Conservation (phyloP, 306 rosid genomes). For the Comarum palustre region DNA sequence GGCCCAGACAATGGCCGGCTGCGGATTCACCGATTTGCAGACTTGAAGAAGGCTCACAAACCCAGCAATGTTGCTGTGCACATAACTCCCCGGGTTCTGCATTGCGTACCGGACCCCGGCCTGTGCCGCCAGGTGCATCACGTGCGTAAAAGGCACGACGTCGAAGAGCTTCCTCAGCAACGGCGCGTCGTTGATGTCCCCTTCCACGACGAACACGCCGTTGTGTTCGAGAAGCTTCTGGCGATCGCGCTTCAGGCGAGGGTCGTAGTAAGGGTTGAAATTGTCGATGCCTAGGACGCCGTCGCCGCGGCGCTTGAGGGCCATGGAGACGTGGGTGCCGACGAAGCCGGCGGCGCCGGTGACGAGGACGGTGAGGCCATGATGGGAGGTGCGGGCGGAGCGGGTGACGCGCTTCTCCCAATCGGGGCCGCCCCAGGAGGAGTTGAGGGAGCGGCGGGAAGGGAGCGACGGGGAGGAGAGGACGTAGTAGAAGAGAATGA, state of each 20-base stretch:
- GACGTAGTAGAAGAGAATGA: conserved; percentile 36
- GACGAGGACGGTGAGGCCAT: conserved; percentile 56
- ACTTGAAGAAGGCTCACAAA: conserved; percentile 69
- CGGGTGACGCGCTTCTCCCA: conserved; percentile 75
- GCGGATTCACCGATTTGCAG: conserved; percentile 65
- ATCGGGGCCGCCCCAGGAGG: conserved; percentile 66
- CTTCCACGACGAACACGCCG: conserved; percentile 78
- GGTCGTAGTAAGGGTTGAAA: conserved; percentile 74
- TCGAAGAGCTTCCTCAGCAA: conserved; percentile 73
- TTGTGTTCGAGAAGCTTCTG: conserved; percentile 60
- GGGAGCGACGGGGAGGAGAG: conserved; percentile 43
- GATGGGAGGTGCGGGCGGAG: conserved; percentile 38
- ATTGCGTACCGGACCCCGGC: conserved; percentile 86
- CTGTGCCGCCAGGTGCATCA: conserved; percentile 86
- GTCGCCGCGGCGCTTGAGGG: conserved; percentile 75
- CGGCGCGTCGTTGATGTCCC: conserved; percentile 61
- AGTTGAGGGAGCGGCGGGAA: conserved; percentile 40
- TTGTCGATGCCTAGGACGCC: conserved; percentile 76
- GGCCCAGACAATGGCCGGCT: conserved; percentile 76
- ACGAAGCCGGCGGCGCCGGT: conserved; percentile 87
- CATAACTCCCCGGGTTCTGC: conserved; percentile 69
- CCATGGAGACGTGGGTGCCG: conserved; percentile 70
- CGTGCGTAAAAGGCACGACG: conserved; percentile 72
- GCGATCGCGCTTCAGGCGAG: conserved; percentile 60
- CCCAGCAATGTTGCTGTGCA: conserved; percentile 77